phyloP scores from a whole-genome alignment of 768 basidiomycete species.

The Leccinellum albellum region DNA sequence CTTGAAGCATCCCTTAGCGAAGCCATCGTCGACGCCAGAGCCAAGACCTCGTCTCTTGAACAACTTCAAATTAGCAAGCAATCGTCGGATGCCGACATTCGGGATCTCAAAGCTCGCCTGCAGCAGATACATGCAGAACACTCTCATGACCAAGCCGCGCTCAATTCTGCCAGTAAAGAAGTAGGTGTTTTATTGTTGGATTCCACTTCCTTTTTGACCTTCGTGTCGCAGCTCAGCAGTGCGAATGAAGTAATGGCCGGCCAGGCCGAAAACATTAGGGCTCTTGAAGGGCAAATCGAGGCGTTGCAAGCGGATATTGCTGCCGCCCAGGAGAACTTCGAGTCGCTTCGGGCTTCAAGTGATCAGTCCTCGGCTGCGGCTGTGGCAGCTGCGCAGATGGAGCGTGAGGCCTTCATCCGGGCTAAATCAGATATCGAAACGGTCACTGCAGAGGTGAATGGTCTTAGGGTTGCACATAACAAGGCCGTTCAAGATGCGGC shows the following conservation, averaged over 20 bases:
- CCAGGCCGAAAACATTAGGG: slow-evolving; percentile 46
- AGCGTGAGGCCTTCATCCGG: slow-evolving; percentile 61
- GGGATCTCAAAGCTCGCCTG: slow-evolving; percentile 40
- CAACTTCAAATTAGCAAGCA: slow-evolving; percentile 49
- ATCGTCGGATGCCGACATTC: slow-evolving; percentile 46
- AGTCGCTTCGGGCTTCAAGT: slow-evolving; percentile 44
- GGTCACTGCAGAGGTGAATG: slow-evolving; percentile 48
- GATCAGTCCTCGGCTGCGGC: slow-evolving; percentile 42
- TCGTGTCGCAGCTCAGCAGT: slow-evolving; percentile 44
- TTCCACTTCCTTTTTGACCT: slow-evolving; percentile 1
- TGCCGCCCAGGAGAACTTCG: slow-evolving; percentile 50
- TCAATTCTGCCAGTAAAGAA: slow-evolving; percentile 46
- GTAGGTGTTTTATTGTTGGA: slow-evolving; percentile 34
- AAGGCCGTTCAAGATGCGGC: slow-evolving; percentile 46
- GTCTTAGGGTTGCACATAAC: slow-evolving; percentile 48
- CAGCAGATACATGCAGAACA: slow-evolving; percentile 33
- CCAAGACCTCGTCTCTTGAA: slow-evolving; percentile 42
- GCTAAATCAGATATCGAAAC: slow-evolving; percentile 60
- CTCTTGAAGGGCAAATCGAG: slow-evolving; percentile 48
- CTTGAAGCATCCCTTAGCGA: slow-evolving; percentile 49
- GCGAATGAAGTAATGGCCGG: slow-evolving; percentile 38
- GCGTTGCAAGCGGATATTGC: slow-evolving; percentile 48
- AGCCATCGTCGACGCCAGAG: slow-evolving; percentile 43
- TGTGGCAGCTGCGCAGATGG: slow-evolving; percentile 50
- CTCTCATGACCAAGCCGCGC: slow-evolving; percentile 22